phyloP scores from a whole-genome alignment of 2,329 filamentous ascomycete species.

The Diaporthe nobilis region DNA sequence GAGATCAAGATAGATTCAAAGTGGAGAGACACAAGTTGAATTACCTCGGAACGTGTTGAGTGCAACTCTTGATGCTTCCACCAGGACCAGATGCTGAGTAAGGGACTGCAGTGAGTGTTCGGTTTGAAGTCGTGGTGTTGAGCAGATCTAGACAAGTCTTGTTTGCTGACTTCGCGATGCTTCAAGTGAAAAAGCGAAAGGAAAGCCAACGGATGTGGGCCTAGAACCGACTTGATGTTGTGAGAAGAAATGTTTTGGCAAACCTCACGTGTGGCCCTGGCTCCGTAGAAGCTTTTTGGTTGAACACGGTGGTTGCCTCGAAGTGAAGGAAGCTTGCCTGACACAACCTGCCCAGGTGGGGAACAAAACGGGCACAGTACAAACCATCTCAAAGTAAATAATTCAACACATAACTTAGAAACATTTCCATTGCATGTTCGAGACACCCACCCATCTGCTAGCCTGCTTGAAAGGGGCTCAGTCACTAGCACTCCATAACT shows the following conservation, averaged over 20 bases:
- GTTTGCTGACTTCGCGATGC: not conserved
- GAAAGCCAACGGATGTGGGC: not conserved
- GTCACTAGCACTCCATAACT: no score
- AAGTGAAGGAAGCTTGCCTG: not conserved
- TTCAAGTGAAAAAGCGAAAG: not conserved
- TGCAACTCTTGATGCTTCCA: not conserved
- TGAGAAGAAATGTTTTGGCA: not conserved
- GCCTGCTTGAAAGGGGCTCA: no score
- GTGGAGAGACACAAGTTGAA: not conserved
- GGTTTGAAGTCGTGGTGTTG: not conserved
- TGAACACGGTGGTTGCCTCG: not conserved
- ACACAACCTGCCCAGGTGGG: not conserved
- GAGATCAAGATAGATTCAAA: not conserved
- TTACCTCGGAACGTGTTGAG: not conserved
- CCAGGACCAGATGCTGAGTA: not conserved
- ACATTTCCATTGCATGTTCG: no score
- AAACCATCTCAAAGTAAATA: no score
- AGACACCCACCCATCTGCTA: no score
- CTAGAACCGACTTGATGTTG: not conserved
- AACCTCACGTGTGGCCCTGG: not conserved
- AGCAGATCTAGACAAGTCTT: not conserved
- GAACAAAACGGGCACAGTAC: not conserved
- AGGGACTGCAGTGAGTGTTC: not conserved
- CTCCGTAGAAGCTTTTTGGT: not conserved
- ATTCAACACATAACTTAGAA: no score